Conservation (phyloP, 331 rosid species). For the Erythrophleum ivorense region DNA sequence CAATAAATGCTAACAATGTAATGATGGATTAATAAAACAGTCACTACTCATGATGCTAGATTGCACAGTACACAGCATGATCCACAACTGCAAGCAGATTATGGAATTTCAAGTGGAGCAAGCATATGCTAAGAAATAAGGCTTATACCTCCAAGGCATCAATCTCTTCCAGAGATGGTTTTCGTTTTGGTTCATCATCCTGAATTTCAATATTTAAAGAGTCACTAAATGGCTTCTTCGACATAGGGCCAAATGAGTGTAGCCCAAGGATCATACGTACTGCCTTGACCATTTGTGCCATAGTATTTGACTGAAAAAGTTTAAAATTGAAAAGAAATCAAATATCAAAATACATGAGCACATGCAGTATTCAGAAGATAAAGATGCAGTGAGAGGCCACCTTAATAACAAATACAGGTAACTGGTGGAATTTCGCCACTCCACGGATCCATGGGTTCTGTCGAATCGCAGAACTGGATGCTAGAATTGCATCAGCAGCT, state of each 20-base stretch:
- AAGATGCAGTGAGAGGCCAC: slow-evolving; percentile 45
- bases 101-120: slow-evolving; percentile 31
- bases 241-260: slow-evolving; percentile 58
- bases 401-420: slow-evolving; percentile 94
- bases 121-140: slow-evolving; percentile 21
- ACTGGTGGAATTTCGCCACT: slow-evolving; percentile 86
- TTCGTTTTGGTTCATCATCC: slow-evolving; percentile 87
- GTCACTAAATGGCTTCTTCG: slow-evolving; percentile 54
- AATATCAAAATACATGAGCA: slow-evolving; percentile 30
- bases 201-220: slow-evolving; percentile 73
- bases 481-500: slow-evolving; percentile 84
- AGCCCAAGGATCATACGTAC: slow-evolving; percentile 82
- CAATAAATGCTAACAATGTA: background rate
- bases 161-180: slow-evolving; percentile 95
- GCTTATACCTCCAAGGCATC: slow-evolving; percentile 94
- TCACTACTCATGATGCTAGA: background rate
- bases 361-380: background rate
- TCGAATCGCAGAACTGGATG: slow-evolving; percentile 75
- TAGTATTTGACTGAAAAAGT: slow-evolving; percentile 78
- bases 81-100: slow-evolving; percentile 15
- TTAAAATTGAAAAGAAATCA: slow-evolving; percentile 27
- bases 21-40: background rate
- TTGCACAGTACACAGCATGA: background rate
- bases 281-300: slow-evolving; percentile 99
- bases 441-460: slow-evolving; percentile 88